Conservation (phyloP, 2,329 filamentous ascomycete species). For the Paracoccidioides brasiliensis region DNA sequence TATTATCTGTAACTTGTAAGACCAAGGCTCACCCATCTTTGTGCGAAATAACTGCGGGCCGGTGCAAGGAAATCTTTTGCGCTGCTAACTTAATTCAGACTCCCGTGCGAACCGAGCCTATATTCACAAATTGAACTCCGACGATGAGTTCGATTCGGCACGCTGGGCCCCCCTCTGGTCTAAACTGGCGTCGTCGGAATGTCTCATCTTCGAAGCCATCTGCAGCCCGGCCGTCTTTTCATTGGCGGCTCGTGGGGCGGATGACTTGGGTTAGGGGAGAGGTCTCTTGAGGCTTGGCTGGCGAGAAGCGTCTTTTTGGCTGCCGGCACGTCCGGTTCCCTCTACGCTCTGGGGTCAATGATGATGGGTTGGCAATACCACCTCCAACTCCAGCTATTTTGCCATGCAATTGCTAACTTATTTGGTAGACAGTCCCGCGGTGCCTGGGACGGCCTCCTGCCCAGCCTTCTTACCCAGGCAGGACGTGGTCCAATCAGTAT, state of each 20-base stretch:
- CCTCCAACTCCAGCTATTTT: not conserved
- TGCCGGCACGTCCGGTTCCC: not conserved
- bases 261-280: not conserved
- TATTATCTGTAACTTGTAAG: not conserved
- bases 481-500: conserved; percentile 4
- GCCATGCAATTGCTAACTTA: not conserved
- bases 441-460: not conserved
- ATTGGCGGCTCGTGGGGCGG: not conserved
- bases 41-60: not conserved
- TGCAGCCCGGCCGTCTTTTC: not conserved
- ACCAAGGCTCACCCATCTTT: not conserved
- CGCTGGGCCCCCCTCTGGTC: conserved; percentile 1
- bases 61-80: no score
- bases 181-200: not conserved
- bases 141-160: not conserved
- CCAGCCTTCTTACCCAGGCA: not conserved
- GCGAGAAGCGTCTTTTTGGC: not conserved
- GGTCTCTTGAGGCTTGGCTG: not conserved
- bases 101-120: no score
- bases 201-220: conserved; percentile 1
- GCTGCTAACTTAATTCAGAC: no score
- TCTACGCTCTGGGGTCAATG: no score
- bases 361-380: no score
- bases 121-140: no score
- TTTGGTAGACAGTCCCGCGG: no score